These are phyloP conservation scores for Atractiella rhizophila DNA, from an alignment of 768 basidiomycete genomes.

Conservation along the genomic window DNA sequence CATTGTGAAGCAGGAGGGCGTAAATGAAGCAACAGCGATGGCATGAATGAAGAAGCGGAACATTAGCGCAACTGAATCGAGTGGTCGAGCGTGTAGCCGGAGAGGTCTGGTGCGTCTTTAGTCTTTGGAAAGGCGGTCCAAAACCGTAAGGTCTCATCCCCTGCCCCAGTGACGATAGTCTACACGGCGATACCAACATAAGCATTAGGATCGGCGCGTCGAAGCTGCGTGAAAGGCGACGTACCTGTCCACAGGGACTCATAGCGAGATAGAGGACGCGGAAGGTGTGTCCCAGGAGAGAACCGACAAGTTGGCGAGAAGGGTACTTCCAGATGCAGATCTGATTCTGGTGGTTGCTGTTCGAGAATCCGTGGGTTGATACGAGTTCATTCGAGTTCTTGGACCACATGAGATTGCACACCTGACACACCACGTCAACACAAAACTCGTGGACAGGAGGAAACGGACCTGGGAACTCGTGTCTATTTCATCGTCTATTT, in stretches of 20 bases:
- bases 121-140: constrained; percentile 73
- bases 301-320: constrained; percentile 74
- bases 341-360: constrained; percentile 79
- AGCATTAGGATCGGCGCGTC: background rate
- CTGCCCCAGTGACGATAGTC: constrained; percentile 92
- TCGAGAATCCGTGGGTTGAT: constrained; percentile 89
- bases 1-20: too few species aligned
- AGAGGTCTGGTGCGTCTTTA: too few species aligned
- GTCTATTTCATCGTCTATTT: constrained; percentile 55
- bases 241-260: constrained; percentile 63
- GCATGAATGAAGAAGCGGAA: too few species aligned
- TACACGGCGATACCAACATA: constrained; percentile 39
- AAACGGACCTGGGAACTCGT: constrained; percentile 72
- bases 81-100: too few species aligned
- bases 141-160: constrained; percentile 86
- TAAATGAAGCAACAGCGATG: too few species aligned
- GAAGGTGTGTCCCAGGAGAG: constrained; percentile 76
- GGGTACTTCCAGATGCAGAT: constrained; percentile 51
- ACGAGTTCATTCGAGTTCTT: constrained; percentile 67
- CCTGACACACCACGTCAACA: background rate
- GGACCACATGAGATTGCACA: constrained; percentile 87
- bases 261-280: constrained; percentile 92
- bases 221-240: background rate
- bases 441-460: background rate
- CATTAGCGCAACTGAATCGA: too few species aligned